Conservation (phyloP, 2,329 filamentous ascomycete species). For the Colletotrichum higginsianum region DNA sequence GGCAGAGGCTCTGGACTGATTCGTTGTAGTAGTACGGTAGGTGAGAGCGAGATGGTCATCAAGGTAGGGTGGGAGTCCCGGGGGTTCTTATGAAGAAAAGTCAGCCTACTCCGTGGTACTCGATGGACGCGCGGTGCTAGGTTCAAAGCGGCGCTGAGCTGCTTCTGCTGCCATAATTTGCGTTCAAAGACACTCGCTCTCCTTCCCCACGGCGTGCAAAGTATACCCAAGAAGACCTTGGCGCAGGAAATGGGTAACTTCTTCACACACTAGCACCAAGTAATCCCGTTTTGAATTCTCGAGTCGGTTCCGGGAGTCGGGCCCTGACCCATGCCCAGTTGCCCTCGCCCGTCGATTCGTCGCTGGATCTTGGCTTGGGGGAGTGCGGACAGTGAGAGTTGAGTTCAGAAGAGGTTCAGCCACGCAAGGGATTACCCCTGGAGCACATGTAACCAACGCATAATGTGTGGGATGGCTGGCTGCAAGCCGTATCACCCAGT, state of each 20-base stretch:
- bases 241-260: slow-evolving; percentile 12
- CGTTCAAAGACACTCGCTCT: slow-evolving; percentile 28
- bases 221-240: slow-evolving; percentile 28
- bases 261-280: slow-evolving; percentile 36
- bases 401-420: slow-evolving; percentile 25
- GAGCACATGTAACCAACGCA: slow-evolving; percentile 31
- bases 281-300: slow-evolving; percentile 29
- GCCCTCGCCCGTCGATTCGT: slow-evolving; percentile 6
- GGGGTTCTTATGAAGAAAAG: slow-evolving; percentile 39
- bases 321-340: slow-evolving; percentile 23
- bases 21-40: slow-evolving; percentile 8
- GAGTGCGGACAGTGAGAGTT: slow-evolving; percentile 30
- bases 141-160: slow-evolving; percentile 37
- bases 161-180: slow-evolving; percentile 36
- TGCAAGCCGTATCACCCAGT: slow-evolving; percentile 24
- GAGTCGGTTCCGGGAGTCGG: slow-evolving; percentile 25
- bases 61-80: slow-evolving; percentile 18
- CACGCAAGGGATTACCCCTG: slow-evolving; percentile 32
- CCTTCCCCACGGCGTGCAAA: slow-evolving; percentile 18
- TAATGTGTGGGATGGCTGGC: slow-evolving; percentile 12
- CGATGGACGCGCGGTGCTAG: slow-evolving; percentile 20
- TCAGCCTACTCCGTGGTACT: slow-evolving; percentile 22
- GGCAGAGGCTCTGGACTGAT: slow-evolving; percentile 22
- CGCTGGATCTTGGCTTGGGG: slow-evolving; percentile 32
- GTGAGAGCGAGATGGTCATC: background rate